Conservation (phyloP, 2,329 filamentous ascomycete species). For the Neonectria punicea region DNA sequence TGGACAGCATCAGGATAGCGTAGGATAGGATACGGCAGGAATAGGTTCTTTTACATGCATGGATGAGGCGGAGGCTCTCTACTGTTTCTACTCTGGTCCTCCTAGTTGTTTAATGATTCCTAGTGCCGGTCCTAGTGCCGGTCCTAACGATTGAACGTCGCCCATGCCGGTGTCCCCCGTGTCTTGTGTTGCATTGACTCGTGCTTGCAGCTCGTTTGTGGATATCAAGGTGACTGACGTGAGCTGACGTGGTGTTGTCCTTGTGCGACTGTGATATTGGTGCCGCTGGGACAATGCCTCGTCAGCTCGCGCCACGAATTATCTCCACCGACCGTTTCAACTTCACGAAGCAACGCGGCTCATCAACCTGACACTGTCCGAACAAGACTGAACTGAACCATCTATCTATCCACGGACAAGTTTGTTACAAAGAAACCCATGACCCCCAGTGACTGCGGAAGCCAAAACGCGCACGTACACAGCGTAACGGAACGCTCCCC, state of each 20-base stretch:
- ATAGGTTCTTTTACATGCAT: background rate
- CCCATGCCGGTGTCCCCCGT: background rate
- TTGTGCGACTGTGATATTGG: background rate
- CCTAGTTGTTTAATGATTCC: background rate
- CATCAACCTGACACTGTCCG: background rate
- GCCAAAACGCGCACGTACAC: background rate
- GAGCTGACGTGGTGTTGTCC: background rate
- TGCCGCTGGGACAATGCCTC: background rate
- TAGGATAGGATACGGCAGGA: background rate
- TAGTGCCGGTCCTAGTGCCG: background rate
- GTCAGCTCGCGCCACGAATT: background rate
- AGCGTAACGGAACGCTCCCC: background rate
- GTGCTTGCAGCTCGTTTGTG: background rate
- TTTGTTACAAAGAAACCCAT: background rate
- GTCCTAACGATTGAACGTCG: background rate
- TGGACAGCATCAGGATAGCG: background rate
- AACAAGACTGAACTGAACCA: background rate
- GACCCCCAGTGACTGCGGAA: background rate
- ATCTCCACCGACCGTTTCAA: background rate
- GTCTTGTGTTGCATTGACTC: background rate
- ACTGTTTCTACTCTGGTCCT: background rate
- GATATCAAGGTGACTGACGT: background rate
- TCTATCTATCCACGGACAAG: conserved; percentile 5
- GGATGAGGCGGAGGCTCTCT: background rate
- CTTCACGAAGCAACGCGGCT: background rate